These are phyloP conservation scores for Colletotrichum orbiculare DNA, from an alignment of 2,329 filamentous ascomycete species.

Conservation along the genomic window DNA sequence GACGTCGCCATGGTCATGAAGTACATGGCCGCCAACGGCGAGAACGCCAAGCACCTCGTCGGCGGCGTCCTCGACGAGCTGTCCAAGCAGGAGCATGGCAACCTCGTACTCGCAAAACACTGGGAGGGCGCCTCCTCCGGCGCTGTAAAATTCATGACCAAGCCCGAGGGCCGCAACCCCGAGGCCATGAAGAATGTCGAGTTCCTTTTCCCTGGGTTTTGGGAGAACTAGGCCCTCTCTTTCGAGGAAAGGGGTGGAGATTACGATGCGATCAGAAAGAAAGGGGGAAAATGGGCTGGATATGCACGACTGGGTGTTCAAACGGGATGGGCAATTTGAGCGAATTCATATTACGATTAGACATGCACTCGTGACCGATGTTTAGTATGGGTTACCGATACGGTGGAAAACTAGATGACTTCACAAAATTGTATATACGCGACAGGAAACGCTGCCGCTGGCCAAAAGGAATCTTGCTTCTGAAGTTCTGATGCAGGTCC, in stretches of 20 bases:
- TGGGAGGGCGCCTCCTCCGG: slow-evolving; percentile 81
- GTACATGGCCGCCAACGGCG: slow-evolving; percentile 92
- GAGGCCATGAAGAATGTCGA: slow-evolving; percentile 83
- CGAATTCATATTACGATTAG: background rate
- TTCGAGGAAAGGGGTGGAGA: background rate
- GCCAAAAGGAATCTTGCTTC: too few relatives aligned
- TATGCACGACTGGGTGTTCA: slow-evolving; percentile 10
- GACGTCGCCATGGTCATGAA: slow-evolving; percentile 97
- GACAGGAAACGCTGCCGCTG: too few relatives aligned
- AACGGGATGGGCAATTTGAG: slow-evolving; percentile 16
- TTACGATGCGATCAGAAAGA: background rate
- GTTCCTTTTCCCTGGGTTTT: slow-evolving; percentile 90
- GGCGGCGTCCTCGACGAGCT: slow-evolving; percentile 89
- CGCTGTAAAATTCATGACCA: slow-evolving; percentile 84
- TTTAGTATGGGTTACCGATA: too few relatives aligned
- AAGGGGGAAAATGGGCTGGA: background rate
- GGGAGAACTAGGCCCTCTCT: slow-evolving; percentile 45
- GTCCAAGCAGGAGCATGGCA: slow-evolving; percentile 78
- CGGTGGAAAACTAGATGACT: too few relatives aligned
- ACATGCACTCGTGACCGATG: too few relatives aligned
- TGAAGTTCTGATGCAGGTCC: too few relatives aligned
- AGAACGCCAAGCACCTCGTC: slow-evolving; percentile 88
- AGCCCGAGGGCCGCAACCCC: slow-evolving; percentile 76
- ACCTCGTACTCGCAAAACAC: slow-evolving; percentile 84
- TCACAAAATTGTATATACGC: too few relatives aligned